Base-by-base conservation (phyloP, 768 basidiomycete species). In the Scleroderma bovista region DNA sequence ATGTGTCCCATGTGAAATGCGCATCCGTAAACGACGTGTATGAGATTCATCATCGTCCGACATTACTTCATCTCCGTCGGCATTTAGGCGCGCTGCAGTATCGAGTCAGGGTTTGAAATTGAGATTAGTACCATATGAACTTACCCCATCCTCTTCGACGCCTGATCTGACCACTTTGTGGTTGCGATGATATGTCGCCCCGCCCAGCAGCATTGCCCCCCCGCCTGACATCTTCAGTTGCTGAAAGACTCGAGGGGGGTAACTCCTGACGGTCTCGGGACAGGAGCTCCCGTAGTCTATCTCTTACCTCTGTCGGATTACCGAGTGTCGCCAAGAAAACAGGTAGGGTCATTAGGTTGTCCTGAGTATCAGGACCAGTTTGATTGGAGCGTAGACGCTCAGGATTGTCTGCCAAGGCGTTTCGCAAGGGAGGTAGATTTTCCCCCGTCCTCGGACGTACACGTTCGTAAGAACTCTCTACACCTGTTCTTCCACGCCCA, bases 11-110 rank as follows among this genome's bases (percentile, higher is more conserved):
- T 69, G 55, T 24, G 63, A 50, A 36, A 61, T 54, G 8, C 63
- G 65, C 65, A 77, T 58, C 10, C 77, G 74, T 59, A 73, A 69
- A 48, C 75, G 76, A 32, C 78, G 75, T 24, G 71, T 64, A 26
- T 79, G 75, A 51, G 82, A 69, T 46, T 79, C 77, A 52, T 85
- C 83, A 57, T 81, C 81, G 17, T 80, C 80, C 0, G 75, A 74
- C 2, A 80, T 70, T 49, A 84, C 75, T 59, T 84, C 81, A 52
- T 85, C 78, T 1, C 84, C 84, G 58, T 85, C 80, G 2, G 74
- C 66, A 53, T 72, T 64, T 2, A 75, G 56, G 32, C 65, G 64
- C 12, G 69, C 72, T 75, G 53, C 16, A 7, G 37, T 10, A 43
- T 12, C 6, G 13, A 20, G 47, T 56, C 40, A 61, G 26, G 26